Percentiles rank a stretch among this genome's conserved stretches.
phyloP scores from a whole-genome alignment of 2,329 filamentous ascomycete genomes.

The Metarhizium robertsii region DNA sequence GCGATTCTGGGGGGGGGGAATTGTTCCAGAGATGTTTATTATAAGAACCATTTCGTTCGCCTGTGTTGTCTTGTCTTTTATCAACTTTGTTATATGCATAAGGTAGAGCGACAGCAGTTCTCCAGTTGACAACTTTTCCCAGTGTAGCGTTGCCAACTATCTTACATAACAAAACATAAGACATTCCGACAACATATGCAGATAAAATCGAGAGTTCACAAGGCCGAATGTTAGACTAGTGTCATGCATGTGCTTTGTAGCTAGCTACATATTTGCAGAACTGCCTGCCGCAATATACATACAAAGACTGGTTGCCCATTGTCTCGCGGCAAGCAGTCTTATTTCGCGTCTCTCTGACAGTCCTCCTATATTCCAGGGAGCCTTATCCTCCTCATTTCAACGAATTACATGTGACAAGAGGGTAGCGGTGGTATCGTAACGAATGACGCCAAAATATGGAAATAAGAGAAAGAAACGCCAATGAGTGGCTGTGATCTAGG shows the following conservation, averaged over 20 bases:
- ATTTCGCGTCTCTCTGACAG: background rate
- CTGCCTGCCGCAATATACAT: background rate
- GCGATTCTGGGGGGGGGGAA: too few relatives aligned
- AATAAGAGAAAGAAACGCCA: constrained; percentile 15
- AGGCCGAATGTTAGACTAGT: background rate
- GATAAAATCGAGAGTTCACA: background rate
- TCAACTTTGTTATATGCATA: too few relatives aligned
- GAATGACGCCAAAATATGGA: constrained; percentile 8
- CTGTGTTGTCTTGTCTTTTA: too few relatives aligned
- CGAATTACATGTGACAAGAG: background rate
- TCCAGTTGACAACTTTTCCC: too few relatives aligned
- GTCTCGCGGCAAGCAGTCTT: background rate
- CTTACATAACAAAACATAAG: too few relatives aligned
- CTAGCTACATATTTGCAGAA: constrained; percentile 6
- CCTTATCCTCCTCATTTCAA: constrained; percentile 1
- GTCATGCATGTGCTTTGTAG: constrained; percentile 2
- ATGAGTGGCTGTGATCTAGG: constrained; percentile 23
- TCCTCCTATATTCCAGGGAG: background rate
- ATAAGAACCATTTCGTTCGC: too few relatives aligned
- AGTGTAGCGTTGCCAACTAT: too few relatives aligned
- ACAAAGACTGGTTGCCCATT: background rate
- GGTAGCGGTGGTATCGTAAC: constrained; percentile 14
- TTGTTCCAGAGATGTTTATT: too few relatives aligned
- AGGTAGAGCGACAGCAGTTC: too few relatives aligned
- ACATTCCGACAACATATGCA: too few relatives aligned